Evolutionary conservation across 2,329 filamentous ascomycete species (phyloP).

Genomic region (Ascochyta rabiei): DNA sequence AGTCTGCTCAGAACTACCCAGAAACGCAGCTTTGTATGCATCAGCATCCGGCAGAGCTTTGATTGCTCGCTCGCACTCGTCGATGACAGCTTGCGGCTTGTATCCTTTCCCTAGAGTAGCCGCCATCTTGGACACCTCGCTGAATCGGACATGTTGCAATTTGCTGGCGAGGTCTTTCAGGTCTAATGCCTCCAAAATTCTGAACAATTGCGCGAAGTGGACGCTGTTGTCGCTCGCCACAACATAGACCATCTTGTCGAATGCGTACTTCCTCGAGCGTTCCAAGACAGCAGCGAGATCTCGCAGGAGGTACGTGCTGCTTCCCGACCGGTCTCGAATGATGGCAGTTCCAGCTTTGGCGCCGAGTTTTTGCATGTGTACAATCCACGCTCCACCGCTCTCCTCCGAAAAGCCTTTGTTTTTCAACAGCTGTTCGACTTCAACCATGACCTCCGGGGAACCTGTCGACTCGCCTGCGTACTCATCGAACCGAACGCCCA

Average conservation of each 20-base stretch:
- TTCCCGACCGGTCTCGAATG: conserved; percentile 75
- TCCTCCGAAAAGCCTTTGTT: conserved; percentile 71
- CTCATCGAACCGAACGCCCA: conserved; percentile 74
- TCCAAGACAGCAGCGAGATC: conserved; percentile 77
- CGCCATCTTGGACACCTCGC: conserved; percentile 61
- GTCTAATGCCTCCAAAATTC: conserved; percentile 75
- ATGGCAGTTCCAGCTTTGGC: conserved; percentile 74
- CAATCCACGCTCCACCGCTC: conserved; percentile 72
- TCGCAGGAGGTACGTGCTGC: conserved; percentile 77
- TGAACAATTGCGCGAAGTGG: conserved; percentile 76
- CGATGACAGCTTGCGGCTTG: conserved; percentile 70
- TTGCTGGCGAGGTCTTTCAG: conserved; percentile 70
- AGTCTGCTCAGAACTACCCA: conserved; percentile 23
- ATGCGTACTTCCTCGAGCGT: conserved; percentile 65
- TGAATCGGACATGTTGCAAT: conserved; percentile 78
- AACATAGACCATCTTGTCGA: conserved; percentile 83
- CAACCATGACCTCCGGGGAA: conserved; percentile 68
- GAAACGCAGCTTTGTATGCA: conserved; percentile 22
- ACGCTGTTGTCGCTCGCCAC: conserved; percentile 74
- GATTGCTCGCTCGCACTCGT: conserved; percentile 40
- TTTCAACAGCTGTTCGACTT: conserved; percentile 65
- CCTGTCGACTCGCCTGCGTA: conserved; percentile 79
- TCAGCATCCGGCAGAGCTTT: conserved; percentile 22
- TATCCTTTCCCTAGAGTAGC: conserved; percentile 66
- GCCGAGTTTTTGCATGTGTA: conserved; percentile 73